Evolutionary conservation across 768 basidiomycete genomes (phyloP).

Genomic region (Macrolepiota albuminosa): DNA sequence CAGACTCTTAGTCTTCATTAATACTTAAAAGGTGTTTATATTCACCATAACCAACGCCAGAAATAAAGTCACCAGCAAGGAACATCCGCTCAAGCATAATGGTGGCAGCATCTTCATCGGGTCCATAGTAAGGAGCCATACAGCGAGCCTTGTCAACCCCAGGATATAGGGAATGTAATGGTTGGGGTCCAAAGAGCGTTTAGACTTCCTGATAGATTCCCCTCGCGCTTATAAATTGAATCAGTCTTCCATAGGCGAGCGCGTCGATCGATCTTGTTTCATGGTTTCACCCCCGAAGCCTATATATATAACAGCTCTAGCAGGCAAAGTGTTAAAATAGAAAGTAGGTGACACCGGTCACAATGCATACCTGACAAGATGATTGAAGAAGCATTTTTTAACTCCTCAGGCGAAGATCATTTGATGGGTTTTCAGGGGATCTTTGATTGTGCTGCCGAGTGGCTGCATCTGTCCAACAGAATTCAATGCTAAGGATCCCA

Average conservation of each 20-base stretch:
- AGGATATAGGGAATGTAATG: not conserved
- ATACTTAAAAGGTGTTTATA: not conserved
- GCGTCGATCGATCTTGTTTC: not conserved
- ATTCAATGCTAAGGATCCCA: not conserved
- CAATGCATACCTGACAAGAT: not conserved
- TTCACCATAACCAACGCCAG: slow-evolving; percentile 29
- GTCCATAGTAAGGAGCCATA: slow-evolving; percentile 23
- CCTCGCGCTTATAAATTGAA: not conserved
- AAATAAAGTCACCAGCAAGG: slow-evolving; percentile 32
- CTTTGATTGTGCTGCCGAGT: not conserved
- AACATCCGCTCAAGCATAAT: slow-evolving; percentile 30
- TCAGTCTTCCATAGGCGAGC: not conserved
- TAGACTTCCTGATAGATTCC: not conserved
- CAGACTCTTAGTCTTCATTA: not conserved
- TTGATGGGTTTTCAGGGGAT: not conserved
- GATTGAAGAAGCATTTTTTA: not conserved
- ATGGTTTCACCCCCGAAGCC: not conserved
- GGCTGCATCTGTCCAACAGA: not conserved
- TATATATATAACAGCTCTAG: not conserved
- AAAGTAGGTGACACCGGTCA: not conserved
- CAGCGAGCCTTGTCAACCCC: not conserved
- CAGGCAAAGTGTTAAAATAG: not conserved
- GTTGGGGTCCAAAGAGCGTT: not conserved
- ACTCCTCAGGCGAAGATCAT: not conserved
- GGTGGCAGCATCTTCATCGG: slow-evolving; percentile 21